These are phyloP conservation scores for Xylariaceae sp. DNA, from an alignment of 2,329 filamentous ascomycete species.

Conservation along the genomic window DNA sequence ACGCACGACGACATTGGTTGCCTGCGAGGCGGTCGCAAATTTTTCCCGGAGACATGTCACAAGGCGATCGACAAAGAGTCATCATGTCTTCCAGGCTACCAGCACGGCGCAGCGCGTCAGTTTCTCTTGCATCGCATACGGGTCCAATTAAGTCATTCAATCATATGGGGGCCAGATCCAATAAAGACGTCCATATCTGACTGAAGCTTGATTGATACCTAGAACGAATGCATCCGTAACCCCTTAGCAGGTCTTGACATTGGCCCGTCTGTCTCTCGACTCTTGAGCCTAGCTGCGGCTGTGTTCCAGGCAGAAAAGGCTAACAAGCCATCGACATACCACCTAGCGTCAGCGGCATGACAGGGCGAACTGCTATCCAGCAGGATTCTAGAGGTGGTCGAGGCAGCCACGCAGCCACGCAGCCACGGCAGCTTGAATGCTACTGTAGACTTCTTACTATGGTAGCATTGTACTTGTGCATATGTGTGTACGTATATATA, in stretches of 20 bases:
- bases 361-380: slow-evolving; percentile 13
- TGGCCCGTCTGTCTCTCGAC: background rate
- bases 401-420: slow-evolving; percentile 26
- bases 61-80: slow-evolving; percentile 6
- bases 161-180: background rate
- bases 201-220: background rate
- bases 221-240: too few relatives aligned
- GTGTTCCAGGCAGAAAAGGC: background rate
- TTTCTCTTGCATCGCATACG: slow-evolving; percentile 5
- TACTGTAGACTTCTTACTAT: background rate
- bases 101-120: slow-evolving; percentile 10
- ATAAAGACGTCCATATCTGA: background rate
- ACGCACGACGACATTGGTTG: background rate
- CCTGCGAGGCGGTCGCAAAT: slow-evolving; percentile 5
- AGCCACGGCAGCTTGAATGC: slow-evolving; percentile 3
- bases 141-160: background rate
- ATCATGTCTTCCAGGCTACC: slow-evolving; percentile 5
- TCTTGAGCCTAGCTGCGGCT: background rate
- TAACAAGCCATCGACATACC: slow-evolving; percentile 9
- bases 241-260: background rate
- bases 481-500: too few relatives aligned
- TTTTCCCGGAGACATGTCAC: background rate
- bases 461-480: background rate
- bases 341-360: slow-evolving; percentile 4
- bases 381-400: slow-evolving; percentile 13